These are phyloP conservation scores for Tuber aestivum DNA, from an alignment of 495 filamentous ascomycete genomes.

Conservation along the genomic window DNA sequence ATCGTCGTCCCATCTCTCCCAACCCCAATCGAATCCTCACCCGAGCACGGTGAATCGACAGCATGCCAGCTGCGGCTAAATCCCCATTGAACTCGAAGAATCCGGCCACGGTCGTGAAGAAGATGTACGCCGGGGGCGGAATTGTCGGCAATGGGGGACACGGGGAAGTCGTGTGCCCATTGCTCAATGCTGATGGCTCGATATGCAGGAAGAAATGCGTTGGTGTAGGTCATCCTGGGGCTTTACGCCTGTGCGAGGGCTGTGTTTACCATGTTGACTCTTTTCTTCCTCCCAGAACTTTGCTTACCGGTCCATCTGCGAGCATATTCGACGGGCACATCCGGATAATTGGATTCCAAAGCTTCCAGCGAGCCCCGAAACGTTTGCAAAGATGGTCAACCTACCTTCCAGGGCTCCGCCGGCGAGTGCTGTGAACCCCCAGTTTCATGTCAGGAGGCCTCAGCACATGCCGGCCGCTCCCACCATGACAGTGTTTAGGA, in stretches of 20 bases:
- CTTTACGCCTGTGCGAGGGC: slow-evolving; percentile 21
- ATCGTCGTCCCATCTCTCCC: slow-evolving; percentile 6
- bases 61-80: slow-evolving; percentile 39
- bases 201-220: slow-evolving; percentile 96
- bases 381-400: slow-evolving; percentile 55
- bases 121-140: slow-evolving; percentile 28
- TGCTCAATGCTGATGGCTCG: slow-evolving; percentile 93
- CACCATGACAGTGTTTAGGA: slow-evolving; percentile 21
- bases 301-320: slow-evolving; percentile 92
- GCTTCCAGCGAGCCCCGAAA: slow-evolving; percentile 97
- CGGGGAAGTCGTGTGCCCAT: slow-evolving; percentile 84
- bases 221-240: slow-evolving; percentile 63
- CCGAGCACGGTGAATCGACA: background rate
- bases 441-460: slow-evolving; percentile 27
- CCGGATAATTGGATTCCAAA: slow-evolving; percentile 97
- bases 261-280: slow-evolving; percentile 19
- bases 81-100: slow-evolving; percentile 41
- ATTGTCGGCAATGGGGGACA: slow-evolving; percentile 28
- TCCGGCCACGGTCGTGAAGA: slow-evolving; percentile 38
- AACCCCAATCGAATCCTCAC: background rate
- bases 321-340: slow-evolving; percentile 96
- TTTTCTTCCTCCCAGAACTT: slow-evolving; percentile 32
- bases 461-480: slow-evolving; percentile 15
- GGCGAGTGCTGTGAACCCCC: background rate
- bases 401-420: slow-evolving; percentile 20